Percentiles rank a stretch among this genome's conserved stretches.
Evolutionary conservation across 192 early-diverging fungal genomes (phyloP).

Genomic region (Podila clonocystis): DNA sequence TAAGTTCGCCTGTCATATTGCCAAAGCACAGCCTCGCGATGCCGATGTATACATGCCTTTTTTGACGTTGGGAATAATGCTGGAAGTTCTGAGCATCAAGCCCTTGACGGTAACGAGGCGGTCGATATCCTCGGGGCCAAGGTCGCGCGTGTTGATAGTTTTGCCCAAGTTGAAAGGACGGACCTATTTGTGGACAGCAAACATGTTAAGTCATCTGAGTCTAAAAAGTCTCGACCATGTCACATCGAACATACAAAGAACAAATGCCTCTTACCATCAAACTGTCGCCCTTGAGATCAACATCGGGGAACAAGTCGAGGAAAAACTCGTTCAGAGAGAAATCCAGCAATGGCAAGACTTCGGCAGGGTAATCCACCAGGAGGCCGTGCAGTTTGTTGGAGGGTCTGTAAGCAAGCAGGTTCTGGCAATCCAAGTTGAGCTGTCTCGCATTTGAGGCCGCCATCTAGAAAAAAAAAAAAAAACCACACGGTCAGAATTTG

Average conservation of each 20-base stretch:
- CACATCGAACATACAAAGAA: neutral
- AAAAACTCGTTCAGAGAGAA: slow-evolving; percentile 82
- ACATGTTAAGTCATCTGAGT: neutral
- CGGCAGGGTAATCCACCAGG: slow-evolving; percentile 92
- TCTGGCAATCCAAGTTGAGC: slow-evolving; percentile 92
- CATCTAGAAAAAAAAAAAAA: slow-evolving; percentile 63
- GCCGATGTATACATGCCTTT: slow-evolving; percentile 55
- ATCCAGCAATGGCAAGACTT: slow-evolving; percentile 96
- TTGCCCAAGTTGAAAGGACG: slow-evolving; percentile 88
- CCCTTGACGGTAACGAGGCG: slow-evolving; percentile 96
- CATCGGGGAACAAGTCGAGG: slow-evolving; percentile 71
- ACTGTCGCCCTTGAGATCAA: slow-evolving; percentile 66
- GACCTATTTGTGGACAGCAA: slow-evolving; percentile 53
- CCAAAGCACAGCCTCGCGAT: neutral
- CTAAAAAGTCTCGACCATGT: neutral
- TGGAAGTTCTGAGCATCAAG: slow-evolving; percentile 89
- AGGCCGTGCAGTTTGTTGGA: slow-evolving; percentile 83
- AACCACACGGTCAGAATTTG: slow-evolving; percentile 6
- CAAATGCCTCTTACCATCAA: slow-evolving; percentile 58
- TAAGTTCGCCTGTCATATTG: neutral
- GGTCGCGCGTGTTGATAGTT: slow-evolving; percentile 90
- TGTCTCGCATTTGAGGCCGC: slow-evolving; percentile 68
- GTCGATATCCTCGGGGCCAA: slow-evolving; percentile 97
- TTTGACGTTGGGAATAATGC: slow-evolving; percentile 95
- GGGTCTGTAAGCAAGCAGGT: slow-evolving; percentile 76